A percentile compares a stretch with the other conserved stretches of the same genome.
Evolutionary conservation across 2,329 filamentous ascomycete species (phyloP).

Genomic region (Westerdykella aurantiaca): DNA sequence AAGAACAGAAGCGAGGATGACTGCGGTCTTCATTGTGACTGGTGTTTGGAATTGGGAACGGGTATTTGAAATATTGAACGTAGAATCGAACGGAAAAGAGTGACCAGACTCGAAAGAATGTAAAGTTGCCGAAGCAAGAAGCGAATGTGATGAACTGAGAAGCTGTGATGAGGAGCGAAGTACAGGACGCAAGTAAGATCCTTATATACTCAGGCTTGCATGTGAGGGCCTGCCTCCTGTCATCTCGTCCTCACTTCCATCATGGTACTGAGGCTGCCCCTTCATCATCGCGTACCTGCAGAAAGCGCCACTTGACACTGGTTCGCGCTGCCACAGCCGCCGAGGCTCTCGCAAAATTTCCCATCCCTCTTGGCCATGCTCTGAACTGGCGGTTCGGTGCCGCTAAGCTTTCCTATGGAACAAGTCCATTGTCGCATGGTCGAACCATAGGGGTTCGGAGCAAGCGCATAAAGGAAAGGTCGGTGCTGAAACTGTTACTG

Average conservation of each 20-base stretch:
- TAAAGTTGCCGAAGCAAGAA: not conserved
- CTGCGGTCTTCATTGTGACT: conserved; percentile 19
- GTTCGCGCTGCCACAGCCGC: not conserved
- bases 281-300: conserved; percentile 2
- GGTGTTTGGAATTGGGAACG: not conserved
- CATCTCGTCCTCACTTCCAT: not conserved
- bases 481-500: not conserved
- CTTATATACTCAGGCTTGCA: not conserved
- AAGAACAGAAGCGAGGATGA: conserved; percentile 15
- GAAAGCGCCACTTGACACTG: not conserved
- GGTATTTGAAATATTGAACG: conserved; percentile 1
- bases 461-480: not conserved
- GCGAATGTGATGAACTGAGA: not conserved
- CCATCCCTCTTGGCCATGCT: not conserved
- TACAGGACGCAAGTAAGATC: not conserved
- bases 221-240: not conserved
- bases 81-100: conserved; percentile 2
- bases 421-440: not conserved
- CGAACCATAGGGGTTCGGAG: not conserved
- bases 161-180: not conserved
- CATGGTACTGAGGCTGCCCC: not conserved
- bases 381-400: not conserved
- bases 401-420: not conserved
- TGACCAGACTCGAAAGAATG: conserved; percentile 1
- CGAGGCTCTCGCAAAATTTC: not conserved